Evolutionary conservation across 2,329 filamentous ascomycete species (phyloP), one percentile per base, ranked within the genome.

Genomic region (Phyllosticta citribraziliensis): DNA sequence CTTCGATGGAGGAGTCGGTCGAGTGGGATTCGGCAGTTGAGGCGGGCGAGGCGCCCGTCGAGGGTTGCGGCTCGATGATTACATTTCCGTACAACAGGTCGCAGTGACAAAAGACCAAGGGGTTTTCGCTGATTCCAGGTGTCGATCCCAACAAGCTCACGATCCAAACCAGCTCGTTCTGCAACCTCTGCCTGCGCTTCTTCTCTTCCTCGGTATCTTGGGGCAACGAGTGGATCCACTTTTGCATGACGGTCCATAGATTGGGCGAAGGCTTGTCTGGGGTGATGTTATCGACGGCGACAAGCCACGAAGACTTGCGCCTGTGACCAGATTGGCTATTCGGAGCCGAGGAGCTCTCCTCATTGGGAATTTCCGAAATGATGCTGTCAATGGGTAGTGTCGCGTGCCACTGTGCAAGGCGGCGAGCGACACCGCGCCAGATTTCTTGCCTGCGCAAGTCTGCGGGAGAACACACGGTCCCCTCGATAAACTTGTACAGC

Each of bases 81-180:
- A 99, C 89, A 72, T 99, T 99, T 66, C 92, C 94, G 73, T 88
- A 91, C n/a, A 99, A 80, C 24, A 99, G 83, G 74, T 99, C 94
- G 79, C 92, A 96, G 76, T 97, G 93, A 65, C 89, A 88, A 78
- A 97, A 97, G 55, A 97, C 86, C 67, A 96, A 86, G 83, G 92
- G 73, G 66, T 90, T 83, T 65, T 83, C 27, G 22, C 69, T 68
- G 56, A 96, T 79, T 50, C 91, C 90, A 55, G 86, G 84, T 19
- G 88, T 86, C 68, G 89, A 82, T 72, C 90, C 89, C 54, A 97
- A 80, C 68, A 88, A 83, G 58, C 78, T 74, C 63, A 90, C 82
- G 63, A 95, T 79, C 68, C 82, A 82, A 65, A 84, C 81, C 62
- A 96, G 78, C 76, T 97, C 93, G 60, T 76, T 78, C 70, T 95